Conservation (phyloP, 2,329 filamentous ascomycete species). For the Fusarium solani-melongenae region DNA sequence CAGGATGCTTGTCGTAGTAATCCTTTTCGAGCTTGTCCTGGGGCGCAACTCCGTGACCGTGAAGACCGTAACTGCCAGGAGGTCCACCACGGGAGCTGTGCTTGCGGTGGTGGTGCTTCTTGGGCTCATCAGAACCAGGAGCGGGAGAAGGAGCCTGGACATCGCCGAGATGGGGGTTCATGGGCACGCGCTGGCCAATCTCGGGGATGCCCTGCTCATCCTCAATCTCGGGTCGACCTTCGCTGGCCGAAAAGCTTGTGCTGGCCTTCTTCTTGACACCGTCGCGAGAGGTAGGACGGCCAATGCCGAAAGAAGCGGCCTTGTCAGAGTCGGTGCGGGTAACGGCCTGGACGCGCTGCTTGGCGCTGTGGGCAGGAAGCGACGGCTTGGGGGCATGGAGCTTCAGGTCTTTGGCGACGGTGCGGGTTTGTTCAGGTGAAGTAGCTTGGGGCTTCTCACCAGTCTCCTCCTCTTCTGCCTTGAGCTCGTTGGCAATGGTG, state of each 20-base stretch:
- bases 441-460: conserved; percentile 51
- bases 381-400: conserved; percentile 91
- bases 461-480: conserved; percentile 52
- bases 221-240: conserved; percentile 63
- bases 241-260: conserved; percentile 65
- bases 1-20: conserved; percentile 93
- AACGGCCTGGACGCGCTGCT: conserved; percentile 83
- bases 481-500: conserved; percentile 60
- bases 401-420: conserved; percentile 82
- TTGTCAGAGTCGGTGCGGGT: conserved; percentile 92
- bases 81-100: conserved; percentile 78
- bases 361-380: conserved; percentile 82
- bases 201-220: conserved; percentile 92
- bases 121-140: conserved; percentile 58
- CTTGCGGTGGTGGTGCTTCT: conserved; percentile 74
- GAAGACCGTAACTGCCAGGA: conserved; percentile 91
- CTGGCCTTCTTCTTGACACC: conserved; percentile 73
- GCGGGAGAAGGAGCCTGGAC: conserved; percentile 93
- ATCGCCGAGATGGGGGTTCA: conserved; percentile 92
- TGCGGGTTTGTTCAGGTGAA: conserved; percentile 79
- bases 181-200: conserved; percentile 91
- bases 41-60: conserved; percentile 82
- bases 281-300: conserved; percentile 65
- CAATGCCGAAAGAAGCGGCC: conserved; percentile 86
- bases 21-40: conserved; percentile 88